phyloP scores from a whole-genome alignment of 192 early-diverging fungal species.

The Mortierella hygrophila region DNA sequence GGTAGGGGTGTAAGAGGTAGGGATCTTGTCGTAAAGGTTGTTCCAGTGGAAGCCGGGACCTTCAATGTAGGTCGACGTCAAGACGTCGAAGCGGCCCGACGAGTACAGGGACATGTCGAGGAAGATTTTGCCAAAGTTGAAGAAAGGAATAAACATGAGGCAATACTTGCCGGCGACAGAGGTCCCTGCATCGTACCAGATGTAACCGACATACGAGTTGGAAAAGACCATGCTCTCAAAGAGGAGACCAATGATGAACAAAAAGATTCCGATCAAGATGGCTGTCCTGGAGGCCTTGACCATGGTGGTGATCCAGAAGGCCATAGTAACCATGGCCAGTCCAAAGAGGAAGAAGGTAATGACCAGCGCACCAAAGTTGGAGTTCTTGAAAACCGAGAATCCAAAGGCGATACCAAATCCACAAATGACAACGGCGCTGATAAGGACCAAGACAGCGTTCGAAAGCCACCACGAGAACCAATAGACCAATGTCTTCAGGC shows the following conservation, averaged over 20 bases:
- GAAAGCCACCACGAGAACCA: conserved; percentile 77
- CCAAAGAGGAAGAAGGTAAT: conserved; percentile 83
- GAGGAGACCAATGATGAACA: conserved; percentile 83
- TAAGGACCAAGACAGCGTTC: conserved; percentile 64
- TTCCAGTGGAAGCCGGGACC: conserved; percentile 74
- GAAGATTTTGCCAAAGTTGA: conserved; percentile 77
- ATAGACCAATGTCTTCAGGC: conserved; percentile 74
- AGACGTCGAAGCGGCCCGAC: conserved; percentile 60
- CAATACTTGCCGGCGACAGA: conserved; percentile 27
- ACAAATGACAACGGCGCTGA: conserved; percentile 70
- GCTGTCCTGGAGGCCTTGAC: conserved; percentile 71
- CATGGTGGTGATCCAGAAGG: conserved; percentile 77
- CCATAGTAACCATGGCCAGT: conserved; percentile 78
- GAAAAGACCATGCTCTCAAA: conserved; percentile 73
- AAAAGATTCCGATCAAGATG: conserved; percentile 80
- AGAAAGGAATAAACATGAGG: conserved; percentile 66
- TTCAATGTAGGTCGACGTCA: conserved; percentile 73
- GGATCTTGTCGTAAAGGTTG: conserved; percentile 61
- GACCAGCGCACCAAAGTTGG: conserved; percentile 68
- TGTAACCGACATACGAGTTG: conserved; percentile 58
- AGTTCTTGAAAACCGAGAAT: conserved; percentile 74
- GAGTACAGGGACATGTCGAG: conserved; percentile 73
- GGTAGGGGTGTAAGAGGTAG: conserved; percentile 57
- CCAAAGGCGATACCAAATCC: conserved; percentile 70
- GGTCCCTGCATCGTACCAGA: conserved; percentile 62